Evolutionary conservation across 2,329 filamentous ascomycete genomes (phyloP), one percentile per base, ranked within the genome.

Genomic region (Daldinia eschscholtzii): DNA sequence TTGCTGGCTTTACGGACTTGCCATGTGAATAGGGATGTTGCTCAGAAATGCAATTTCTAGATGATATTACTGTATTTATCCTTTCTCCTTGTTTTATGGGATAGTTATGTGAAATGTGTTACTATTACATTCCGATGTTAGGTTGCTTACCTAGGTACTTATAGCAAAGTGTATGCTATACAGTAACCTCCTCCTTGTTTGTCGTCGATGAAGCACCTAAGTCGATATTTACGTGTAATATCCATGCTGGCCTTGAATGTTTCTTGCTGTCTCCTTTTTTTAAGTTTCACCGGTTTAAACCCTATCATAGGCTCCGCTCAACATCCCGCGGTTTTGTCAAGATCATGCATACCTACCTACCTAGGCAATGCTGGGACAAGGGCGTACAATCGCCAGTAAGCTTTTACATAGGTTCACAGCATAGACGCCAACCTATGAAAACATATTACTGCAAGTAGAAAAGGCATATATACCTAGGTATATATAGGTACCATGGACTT

Each of bases 371-470:
- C 18, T 20, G 23, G 18, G 20, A 28, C 44, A 48, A 52, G 46
- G 26, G 46, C 15, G 15, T 15, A n/a, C 48, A 55, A 44, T 26
- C 61, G 56, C 67, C 56, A 61, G 56, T 60, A 48, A 63, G 58
- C 59, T 37, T 56, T 41, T 56, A 52, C 35, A 50, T 55, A 53
- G 37, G n/a, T 50, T 60, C 56, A 55, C 63, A 63, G 64, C 67
- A 33, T 63, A 70, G 50, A 61, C 55, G 65, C 68, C 44, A 30
- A 60, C 68, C 68, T 70, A 68, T 68, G 41, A 65, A 61, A 65
- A 56, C 35, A 61, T 20, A 35, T 42, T 28, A 42, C 53, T 46
- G 33, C 26, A 53, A 57, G 37, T 30, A 50, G 58, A 57, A 60
- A 46, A 63, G 26, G n/a, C 23, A 42, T 50, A 37, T 61, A 28